A percentile compares a stretch with the other conserved stretches of the same genome.
These are phyloP conservation scores for Anacardium occidentale DNA, from an alignment of 345 rosid genomes.

Conservation along the genomic window DNA sequence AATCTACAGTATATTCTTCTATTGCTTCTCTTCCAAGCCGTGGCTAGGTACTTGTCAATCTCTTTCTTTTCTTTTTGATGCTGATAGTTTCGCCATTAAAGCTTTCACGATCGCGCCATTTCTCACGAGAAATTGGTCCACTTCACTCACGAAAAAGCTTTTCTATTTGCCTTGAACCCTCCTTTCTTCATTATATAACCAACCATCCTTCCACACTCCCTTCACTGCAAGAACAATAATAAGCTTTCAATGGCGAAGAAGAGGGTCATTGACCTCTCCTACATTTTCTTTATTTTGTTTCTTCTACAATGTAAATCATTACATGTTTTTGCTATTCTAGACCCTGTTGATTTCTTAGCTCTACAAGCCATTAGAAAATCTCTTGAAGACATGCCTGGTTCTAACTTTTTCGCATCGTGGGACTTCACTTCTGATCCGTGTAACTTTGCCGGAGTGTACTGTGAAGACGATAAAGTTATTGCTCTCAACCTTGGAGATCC, in stretches of 20 bases:
- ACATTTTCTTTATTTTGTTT: slow-evolving; percentile 14
- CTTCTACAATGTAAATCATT: slow-evolving; percentile 22
- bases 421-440: slow-evolving; percentile 96
- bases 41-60: slow-evolving; percentile 1
- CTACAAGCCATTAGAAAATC: slow-evolving; percentile 78
- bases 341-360: slow-evolving; percentile 87
- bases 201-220: background rate
- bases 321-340: slow-evolving; percentile 42
- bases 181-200: slow-evolving; percentile 17
- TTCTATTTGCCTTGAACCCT: slow-evolving; percentile 16
- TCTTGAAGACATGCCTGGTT: slow-evolving; percentile 69
- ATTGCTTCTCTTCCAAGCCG: slow-evolving; percentile 43
- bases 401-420: slow-evolving; percentile 83
- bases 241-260: slow-evolving; percentile 17
- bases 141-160: slow-evolving; percentile 55
- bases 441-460: slow-evolving; percentile 81
- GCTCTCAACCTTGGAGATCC: slow-evolving; percentile 86
- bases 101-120: slow-evolving; percentile 44
- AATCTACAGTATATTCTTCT: background rate
- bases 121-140: slow-evolving; percentile 49
- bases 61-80: slow-evolving; percentile 29
- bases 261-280: slow-evolving; percentile 14
- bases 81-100: slow-evolving; percentile 47
- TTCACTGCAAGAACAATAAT: background rate
- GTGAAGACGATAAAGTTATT: slow-evolving; percentile 61